Evolutionary conservation across 2,329 filamentous ascomycete species (phyloP), one percentile per base, ranked within the genome.

Genomic region (Zasmidium cellare): DNA sequence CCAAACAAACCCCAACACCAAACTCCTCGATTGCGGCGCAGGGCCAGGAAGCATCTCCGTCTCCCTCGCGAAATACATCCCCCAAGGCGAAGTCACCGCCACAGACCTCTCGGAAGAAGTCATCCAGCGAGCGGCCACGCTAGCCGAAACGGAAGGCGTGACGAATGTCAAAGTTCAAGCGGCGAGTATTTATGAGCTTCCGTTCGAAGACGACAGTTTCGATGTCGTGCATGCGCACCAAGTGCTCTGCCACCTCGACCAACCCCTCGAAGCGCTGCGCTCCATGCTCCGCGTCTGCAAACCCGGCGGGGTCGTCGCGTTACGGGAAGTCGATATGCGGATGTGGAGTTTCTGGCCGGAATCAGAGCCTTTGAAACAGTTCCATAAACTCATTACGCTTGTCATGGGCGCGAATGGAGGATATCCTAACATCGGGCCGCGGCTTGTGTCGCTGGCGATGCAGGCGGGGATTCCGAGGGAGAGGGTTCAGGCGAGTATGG

Each of bases 201-300:
- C 74, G 0, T 79, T 76, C 46, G 61, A 73, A 2, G 79, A 85
- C 55, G 74, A 24, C 68, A 74, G 24, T 2, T 87, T 87, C 60
- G 85, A 87, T 63, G 69, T 87, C n/a, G 83, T 86, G 6, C 80
- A 82, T 64, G 79, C 78, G 22, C 82, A 85, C 64, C 83, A 86
- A 66, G 79, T 87, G 2, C 73, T 87, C 9, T 77, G 81, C 61
- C 84, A 87, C 69, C 71, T 87, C 3, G 69, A 73, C 20, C 75
- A 82, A 58, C 83, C 83, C 0, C 70, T 82, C 0, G 66, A 70
- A 1, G 79, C 81, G 2, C 68, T 86, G 57, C 70, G 72, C 20
- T 81, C 84, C 65, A 83, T 87, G 80, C 75, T 77, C 12, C 76
- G 81, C 0, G 80, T 87, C 1, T 71, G 76, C 20, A 84, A 82